Base-by-base conservation (phyloP, 192 early-diverging fungal species). In the Coemansia sp. region DNA sequence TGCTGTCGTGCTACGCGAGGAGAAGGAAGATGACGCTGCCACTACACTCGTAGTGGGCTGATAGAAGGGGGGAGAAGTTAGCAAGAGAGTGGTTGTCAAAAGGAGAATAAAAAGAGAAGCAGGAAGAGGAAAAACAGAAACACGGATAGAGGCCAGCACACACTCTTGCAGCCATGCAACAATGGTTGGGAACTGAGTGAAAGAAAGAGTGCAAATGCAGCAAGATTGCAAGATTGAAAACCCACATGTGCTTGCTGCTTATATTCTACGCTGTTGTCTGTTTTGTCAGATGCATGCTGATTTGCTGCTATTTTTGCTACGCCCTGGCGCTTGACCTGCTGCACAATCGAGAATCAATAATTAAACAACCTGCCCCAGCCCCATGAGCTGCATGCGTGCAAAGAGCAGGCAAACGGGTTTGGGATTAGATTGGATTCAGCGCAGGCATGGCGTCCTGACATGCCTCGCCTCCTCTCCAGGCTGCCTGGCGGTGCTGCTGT, bases 291-390 rank as follows among this genome's bases (percentile, higher is more conserved):
- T 22, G 57, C 22, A 13, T 26, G 57, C 57, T 59, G 57, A 59
- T 59, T 59, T 59, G 57, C 57, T 59, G 57, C 57, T 59, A 59
- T 59, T 59, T 59, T 59, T 59, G 39, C 55, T 26, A 36, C 55
- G n/a, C 2, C 46, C 32, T 32, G 32, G 32, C 32, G 47, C 47
- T 7, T 49, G 47, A 54, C 10, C 51, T 54, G 21, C 51, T 12
- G 51, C 51, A 26, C 21, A 54, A 22, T 15, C 51, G 9, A 11
- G 9, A 54, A 54, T 54, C 21, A 21, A 54, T 45, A 32, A 32
- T 32, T 32, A 32, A 32, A 32, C 32, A 32, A 32, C 32, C 32
- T 5, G 43, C 43, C 43, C 8, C 10, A 45, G 43, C 13, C 43
- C 43, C 43, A 45, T 45, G 43, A 45, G 43, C 43, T 45, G 51